Percentiles rank a stretch among this genome's conserved stretches.
These are phyloP conservation scores for Aegilops tauschii DNA, from an alignment of 176 grass and related monocot species.

Conservation along the genomic window DNA sequence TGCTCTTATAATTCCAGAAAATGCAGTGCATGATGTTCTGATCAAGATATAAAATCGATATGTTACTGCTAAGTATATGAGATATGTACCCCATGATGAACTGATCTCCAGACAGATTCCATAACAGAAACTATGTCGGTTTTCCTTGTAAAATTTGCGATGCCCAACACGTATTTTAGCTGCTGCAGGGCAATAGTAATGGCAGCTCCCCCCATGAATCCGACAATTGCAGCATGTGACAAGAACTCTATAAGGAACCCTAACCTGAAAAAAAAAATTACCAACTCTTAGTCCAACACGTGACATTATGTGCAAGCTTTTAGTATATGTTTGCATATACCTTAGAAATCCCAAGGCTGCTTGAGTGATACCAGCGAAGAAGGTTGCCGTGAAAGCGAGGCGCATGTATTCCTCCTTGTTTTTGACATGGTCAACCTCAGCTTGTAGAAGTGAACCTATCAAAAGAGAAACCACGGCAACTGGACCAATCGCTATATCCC, in stretches of 20 bases:
- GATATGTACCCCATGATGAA: constrained; percentile 71
- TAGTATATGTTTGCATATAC: constrained; percentile 25
- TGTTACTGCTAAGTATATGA: not conserved
- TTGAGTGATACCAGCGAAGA: constrained; percentile 98
- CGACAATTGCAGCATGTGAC: constrained; percentile 94
- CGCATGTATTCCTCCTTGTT: constrained; percentile 67
- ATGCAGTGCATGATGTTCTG: not conserved
- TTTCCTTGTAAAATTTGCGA: constrained; percentile 75
- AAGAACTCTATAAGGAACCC: constrained; percentile 96
- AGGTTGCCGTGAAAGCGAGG: constrained; percentile 92
- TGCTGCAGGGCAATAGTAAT: constrained; percentile 96
- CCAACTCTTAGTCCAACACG: not conserved
- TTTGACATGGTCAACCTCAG: constrained; percentile 58
- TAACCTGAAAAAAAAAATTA: constrained; percentile 55
- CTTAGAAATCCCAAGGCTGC: constrained; percentile 87
- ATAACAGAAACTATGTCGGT: constrained; percentile 93
- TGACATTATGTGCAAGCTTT: not conserved
- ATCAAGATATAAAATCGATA: not conserved
- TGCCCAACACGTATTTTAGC: constrained; percentile 82
- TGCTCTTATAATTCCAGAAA: not conserved
- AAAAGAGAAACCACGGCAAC: constrained; percentile 94
- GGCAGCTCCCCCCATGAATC: constrained; percentile 95
- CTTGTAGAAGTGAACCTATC: constrained; percentile 79
- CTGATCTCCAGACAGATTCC: constrained; percentile 77
- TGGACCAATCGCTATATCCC: constrained; percentile 91